A percentile compares a stretch with the other conserved stretches of the same genome.
These are phyloP conservation scores for Letharia lupina DNA, from an alignment of 495 filamentous ascomycete genomes.

Conservation along the genomic window DNA sequence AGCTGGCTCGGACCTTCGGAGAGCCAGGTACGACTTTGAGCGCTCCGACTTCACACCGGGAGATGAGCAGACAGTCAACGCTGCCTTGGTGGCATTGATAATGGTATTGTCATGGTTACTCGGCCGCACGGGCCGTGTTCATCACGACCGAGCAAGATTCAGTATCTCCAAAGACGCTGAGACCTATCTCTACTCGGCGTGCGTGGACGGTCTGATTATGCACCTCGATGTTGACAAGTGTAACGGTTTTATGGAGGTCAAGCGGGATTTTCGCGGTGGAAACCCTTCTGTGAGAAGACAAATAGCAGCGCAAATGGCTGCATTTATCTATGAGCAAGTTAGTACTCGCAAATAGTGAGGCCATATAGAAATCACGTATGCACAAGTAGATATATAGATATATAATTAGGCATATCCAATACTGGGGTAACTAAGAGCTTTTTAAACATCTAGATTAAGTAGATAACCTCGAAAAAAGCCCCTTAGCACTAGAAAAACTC, in stretches of 20 bases:
- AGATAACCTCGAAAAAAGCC: no score
- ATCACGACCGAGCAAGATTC: background rate
- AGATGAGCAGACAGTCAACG: constrained; percentile 3
- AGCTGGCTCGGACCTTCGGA: background rate
- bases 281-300: background rate
- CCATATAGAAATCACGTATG: no score
- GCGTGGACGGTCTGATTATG: background rate
- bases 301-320: constrained; percentile 1
- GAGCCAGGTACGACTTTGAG: background rate
- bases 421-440: no score
- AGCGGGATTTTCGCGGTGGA: background rate
- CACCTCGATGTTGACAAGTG: background rate
- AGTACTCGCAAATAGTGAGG: no score
- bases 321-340: background rate
- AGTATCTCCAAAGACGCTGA: background rate
- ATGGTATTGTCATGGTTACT: background rate
- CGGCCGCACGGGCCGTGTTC: background rate
- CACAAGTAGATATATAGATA: no score
- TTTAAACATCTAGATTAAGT: no score
- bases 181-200: background rate
- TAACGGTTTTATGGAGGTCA: constrained; percentile 1
- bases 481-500: no score
- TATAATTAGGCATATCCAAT: no score
- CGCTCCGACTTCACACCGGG: background rate
- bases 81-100: background rate